Base-by-base conservation (phyloP, 345 rosid species). In the Dovyalis caffra region DNA sequence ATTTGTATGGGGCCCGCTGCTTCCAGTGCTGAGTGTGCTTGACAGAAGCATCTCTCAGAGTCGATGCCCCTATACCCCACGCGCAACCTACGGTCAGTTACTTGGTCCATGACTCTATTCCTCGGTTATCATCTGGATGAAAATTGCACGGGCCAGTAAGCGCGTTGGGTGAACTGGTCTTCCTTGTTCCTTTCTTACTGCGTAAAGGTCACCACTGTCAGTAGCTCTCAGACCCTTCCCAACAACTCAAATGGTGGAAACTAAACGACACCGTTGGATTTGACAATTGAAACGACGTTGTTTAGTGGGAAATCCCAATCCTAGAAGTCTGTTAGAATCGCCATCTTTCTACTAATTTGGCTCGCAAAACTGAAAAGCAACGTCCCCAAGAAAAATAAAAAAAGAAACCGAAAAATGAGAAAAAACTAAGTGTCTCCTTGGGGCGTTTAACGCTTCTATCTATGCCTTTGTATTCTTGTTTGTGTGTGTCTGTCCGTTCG, bases 1-100 rank as follows among this genome's bases (percentile, higher is more conserved):
- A 63, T 51, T 68, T 64, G 57, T 2, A 34, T 53, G 79, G 90
- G 91, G 47, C 93, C 96, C 90, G 69, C 88, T 58, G 18, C 69
- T 65, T 51, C 68, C 45, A 76, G 72, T 69, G 76, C 74, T 49
- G 79, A 76, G 73, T 56, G 66, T 70, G 79, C 68, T n/a, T 47
- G 82, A 72, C 84, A 76, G 84, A 75, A 78, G 87, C 87, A 78
- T 87, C 87, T 79, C 58, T 69, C 70, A 10, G 64, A 26, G 33
- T 68, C 83, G 57, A 82, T 79, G 76, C 56, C 66, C 49, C 31
- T 29, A 10, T n/a, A 18, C 32, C 23, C 64, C 83, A 77, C 85
- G 78, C 86, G 66, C 73, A 34, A 56, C 61, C 61, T 9, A 2
- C 61, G 4, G 25, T n/a, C 26, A 23, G 0, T 56, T 23, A 23